Conservation (phyloP, 2,329 filamentous ascomycete species). For the Stagonosporopsis tanaceti region DNA sequence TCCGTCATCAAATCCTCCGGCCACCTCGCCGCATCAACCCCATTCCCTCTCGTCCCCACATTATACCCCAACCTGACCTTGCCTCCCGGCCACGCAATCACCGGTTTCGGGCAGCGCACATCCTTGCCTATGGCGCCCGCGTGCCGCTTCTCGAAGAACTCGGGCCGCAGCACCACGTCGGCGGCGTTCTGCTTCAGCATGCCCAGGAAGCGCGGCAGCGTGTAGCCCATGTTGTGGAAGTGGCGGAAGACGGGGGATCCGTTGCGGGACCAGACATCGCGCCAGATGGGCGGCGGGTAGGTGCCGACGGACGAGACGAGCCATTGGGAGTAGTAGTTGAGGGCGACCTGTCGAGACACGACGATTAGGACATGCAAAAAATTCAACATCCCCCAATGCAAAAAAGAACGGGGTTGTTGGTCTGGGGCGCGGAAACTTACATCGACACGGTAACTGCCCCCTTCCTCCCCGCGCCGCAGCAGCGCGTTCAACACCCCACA, state of each 20-base stretch:
- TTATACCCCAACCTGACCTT: constrained; percentile 53
- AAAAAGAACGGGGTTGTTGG: too few species aligned
- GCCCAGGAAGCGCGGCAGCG: constrained; percentile 52
- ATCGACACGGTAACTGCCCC: constrained; percentile 54
- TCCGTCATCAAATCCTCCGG: constrained; percentile 55
- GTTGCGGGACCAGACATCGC: constrained; percentile 57
- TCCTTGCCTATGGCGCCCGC: constrained; percentile 50
- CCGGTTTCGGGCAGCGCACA: constrained; percentile 55
- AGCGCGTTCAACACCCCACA: constrained; percentile 54
- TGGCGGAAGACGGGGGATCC: constrained; percentile 60
- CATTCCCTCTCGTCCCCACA: constrained; percentile 61
- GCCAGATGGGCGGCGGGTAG: constrained; percentile 56
- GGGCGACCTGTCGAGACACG: constrained; percentile 30
- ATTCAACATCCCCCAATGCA: too few species aligned
- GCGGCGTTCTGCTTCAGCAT: constrained; percentile 52
- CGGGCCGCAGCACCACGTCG: constrained; percentile 54
- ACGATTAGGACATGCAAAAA: too few species aligned
- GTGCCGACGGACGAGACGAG: constrained; percentile 43
- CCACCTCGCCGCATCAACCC: constrained; percentile 59
- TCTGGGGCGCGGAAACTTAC: too few species aligned
- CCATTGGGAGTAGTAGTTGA: constrained; percentile 52
- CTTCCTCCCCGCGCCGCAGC: constrained; percentile 49
- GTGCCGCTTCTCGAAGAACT: constrained; percentile 58
- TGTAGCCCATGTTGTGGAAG: constrained; percentile 58
- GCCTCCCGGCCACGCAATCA: constrained; percentile 49